A percentile compares a stretch with the other conserved stretches of the same genome.
These are phyloP conservation scores for Kernera saxatilis DNA, from an alignment of 345 rosid genomes.

Conservation along the genomic window DNA sequence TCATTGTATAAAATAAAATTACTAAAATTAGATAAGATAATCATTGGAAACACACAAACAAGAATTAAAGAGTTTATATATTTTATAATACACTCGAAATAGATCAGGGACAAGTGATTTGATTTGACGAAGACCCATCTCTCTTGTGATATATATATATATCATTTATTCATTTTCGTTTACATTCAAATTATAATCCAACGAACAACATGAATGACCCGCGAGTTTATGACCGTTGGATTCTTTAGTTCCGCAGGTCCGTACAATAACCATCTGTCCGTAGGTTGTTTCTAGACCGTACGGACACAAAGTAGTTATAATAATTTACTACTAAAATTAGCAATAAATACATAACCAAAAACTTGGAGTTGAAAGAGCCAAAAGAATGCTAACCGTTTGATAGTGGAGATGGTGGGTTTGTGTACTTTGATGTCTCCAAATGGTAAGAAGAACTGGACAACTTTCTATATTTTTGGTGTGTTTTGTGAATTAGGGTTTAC, in stretches of 20 bases:
- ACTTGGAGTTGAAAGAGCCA: constrained; percentile 4
- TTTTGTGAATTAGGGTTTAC: constrained; percentile 1
- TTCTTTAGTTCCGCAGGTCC: neutral
- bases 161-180: no score
- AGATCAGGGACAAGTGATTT: neutral
- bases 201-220: constrained; percentile 2
- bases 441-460: constrained; percentile 11
- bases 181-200: constrained; percentile 13
- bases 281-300: constrained; percentile 22
- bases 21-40: no score
- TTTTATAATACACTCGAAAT: no score
- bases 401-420: neutral
- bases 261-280: constrained; percentile 3
- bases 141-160: neutral
- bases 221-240: constrained; percentile 20
- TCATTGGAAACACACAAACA: no score
- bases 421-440: constrained; percentile 21
- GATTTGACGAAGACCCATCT: neutral
- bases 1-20: no score
- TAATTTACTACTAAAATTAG: constrained; percentile 7
- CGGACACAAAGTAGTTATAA: constrained; percentile 4
- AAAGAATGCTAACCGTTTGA: constrained; percentile 30
- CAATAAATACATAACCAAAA: neutral
- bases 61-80: no score
- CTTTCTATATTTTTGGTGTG: constrained; percentile 7